A percentile compares a stretch with the other conserved stretches of the same genome.
phyloP scores from a whole-genome alignment of 495 filamentous ascomycete genomes.

The Neurospora africana region DNA sequence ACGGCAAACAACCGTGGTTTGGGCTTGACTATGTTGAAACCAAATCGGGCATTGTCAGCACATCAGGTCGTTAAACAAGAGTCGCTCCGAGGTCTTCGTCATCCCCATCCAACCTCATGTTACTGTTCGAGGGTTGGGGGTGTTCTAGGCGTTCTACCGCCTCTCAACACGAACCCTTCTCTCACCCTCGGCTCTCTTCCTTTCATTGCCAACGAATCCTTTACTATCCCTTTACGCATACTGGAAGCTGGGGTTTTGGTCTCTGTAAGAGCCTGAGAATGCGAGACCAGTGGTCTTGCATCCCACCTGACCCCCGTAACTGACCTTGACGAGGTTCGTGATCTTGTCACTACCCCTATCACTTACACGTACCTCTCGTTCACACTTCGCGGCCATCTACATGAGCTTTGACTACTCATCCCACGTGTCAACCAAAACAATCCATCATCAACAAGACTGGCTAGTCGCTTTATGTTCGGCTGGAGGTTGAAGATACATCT shows the following conservation, averaged over 20 bases:
- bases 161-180: background rate
- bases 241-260: background rate
- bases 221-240: background rate
- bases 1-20: background rate
- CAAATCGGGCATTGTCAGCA: background rate
- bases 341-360: background rate
- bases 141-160: background rate
- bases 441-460: background rate
- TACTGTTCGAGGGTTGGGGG: background rate
- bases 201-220: background rate
- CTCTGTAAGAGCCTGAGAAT: background rate
- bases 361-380: background rate
- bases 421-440: background rate
- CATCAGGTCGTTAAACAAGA: background rate
- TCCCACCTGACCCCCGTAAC: background rate
- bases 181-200: background rate
- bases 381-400: background rate
- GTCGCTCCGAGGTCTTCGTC: background rate
- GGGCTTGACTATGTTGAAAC: background rate
- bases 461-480: background rate
- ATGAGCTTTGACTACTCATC: background rate
- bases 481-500: background rate
- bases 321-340: background rate
- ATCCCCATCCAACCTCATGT: background rate
- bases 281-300: background rate